Percentiles rank a stretch among this genome's conserved stretches.
These are phyloP conservation scores for Candida sakaeoensis DNA, from an alignment of 805 yeast species.

Conservation along the genomic window DNA sequence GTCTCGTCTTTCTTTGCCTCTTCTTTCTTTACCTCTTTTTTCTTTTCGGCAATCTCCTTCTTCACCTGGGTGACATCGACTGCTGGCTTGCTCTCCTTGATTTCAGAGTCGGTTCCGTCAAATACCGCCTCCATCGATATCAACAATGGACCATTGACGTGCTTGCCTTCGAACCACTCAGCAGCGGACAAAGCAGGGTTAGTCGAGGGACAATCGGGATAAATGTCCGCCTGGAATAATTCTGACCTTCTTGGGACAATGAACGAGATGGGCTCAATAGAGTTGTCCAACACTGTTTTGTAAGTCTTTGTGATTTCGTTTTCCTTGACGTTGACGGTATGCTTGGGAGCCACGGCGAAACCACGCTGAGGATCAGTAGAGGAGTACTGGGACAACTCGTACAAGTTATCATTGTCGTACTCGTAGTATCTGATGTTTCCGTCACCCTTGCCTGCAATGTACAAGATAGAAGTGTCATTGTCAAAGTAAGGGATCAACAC, in stretches of 20 bases:
- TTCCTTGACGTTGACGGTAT: constrained; percentile 70
- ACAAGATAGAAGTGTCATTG: constrained; percentile 71
- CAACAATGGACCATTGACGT: constrained; percentile 77
- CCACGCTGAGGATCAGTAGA: constrained; percentile 96
- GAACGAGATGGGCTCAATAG: constrained; percentile 88
- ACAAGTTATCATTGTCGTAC: constrained; percentile 77
- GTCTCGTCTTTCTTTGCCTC: constrained; percentile 5
- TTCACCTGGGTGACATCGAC: constrained; percentile 24
- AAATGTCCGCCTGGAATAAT: constrained; percentile 87
- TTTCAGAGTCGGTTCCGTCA: constrained; percentile 65
- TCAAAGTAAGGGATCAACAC: constrained; percentile 90
- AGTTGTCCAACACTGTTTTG: constrained; percentile 82
- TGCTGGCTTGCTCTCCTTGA: constrained; percentile 38
- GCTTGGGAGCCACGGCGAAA: constrained; percentile 83
- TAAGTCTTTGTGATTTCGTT: constrained; percentile 80
- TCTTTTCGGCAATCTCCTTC: constrained; percentile 18
- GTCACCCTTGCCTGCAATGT: constrained; percentile 96
- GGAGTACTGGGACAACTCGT: constrained; percentile 81
- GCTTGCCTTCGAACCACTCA: constrained; percentile 79
- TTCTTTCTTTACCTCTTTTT: constrained; percentile 15
- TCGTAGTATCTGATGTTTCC: constrained; percentile 95
- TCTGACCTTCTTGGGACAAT: constrained; percentile 93
- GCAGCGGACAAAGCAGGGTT: constrained; percentile 74
- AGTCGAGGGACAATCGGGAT: constrained; percentile 83
- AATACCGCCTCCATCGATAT: constrained; percentile 71